phyloP scores from a whole-genome alignment of 129 eudicot genomes.

The Flaveria sonorensis region DNA sequence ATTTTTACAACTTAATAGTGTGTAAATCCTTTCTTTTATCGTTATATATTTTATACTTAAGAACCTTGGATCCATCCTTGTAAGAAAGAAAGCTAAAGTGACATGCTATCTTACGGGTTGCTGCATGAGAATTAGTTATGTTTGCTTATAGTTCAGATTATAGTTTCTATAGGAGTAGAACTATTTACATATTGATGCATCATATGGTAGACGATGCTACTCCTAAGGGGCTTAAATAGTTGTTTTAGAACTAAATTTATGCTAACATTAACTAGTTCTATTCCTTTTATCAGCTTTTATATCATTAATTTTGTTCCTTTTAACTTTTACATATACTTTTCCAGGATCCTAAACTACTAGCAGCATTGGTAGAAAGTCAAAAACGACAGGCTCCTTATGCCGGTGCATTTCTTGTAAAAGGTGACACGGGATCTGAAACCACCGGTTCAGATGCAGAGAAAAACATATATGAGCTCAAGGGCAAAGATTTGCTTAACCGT shows the following conservation, averaged over 20 bases:
- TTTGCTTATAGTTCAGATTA: not conserved
- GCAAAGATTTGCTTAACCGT: constrained; percentile 79
- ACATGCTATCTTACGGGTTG: not conserved
- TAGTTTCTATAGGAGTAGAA: not conserved
- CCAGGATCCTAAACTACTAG: constrained; percentile 93
- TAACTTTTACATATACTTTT: not conserved
- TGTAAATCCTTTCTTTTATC: no score
- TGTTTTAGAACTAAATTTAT: not conserved
- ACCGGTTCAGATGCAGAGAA: constrained; percentile 72
- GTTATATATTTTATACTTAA: no score
- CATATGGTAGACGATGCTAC: not conserved
- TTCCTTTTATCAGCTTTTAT: not conserved
- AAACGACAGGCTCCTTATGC: constrained; percentile 95
- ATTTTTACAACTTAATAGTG: no score
- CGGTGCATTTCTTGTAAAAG: constrained; percentile 95
- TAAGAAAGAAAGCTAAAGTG: constrained; percentile 11
- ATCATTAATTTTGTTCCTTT: not conserved
- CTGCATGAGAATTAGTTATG: not conserved
- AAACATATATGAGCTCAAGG: constrained; percentile 72
- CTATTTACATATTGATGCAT: not conserved
- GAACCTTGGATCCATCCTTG: no score
- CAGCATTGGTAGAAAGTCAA: constrained; percentile 79
- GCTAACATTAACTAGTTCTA: not conserved
- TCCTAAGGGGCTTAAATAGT: not conserved
- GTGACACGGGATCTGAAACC: constrained; percentile 63